phyloP scores from a whole-genome alignment of 2,329 filamentous ascomycete species.

The Plenodomus lindquistii region DNA sequence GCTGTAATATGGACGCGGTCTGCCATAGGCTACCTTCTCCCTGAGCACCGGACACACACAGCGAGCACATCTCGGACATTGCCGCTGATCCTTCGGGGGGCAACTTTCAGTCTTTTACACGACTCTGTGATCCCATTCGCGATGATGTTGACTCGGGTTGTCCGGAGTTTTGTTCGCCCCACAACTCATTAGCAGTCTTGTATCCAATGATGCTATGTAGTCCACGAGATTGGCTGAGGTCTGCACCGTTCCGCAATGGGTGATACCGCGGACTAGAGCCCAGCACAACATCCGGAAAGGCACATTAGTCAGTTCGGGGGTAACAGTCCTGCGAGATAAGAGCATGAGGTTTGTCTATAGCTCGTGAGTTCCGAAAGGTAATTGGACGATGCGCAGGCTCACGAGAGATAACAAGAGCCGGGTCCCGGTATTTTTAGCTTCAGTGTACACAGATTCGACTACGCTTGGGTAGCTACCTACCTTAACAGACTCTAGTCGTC shows the following conservation, averaged over 20 bases:
- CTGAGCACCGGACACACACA: neutral
- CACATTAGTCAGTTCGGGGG: neutral
- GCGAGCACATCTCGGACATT: neutral
- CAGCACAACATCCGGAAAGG: neutral
- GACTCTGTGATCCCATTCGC: neutral
- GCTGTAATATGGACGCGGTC: conserved; percentile 1
- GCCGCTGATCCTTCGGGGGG: neutral
- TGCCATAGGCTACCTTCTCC: neutral
- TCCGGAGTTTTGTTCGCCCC: neutral
- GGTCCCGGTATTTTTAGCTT: conserved; percentile 1
- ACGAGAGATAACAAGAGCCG: conserved; percentile 14
- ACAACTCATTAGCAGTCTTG: neutral
- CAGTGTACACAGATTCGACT: conserved; percentile 4
- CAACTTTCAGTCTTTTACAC: neutral
- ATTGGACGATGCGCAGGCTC: conserved; percentile 4
- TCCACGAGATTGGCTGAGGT: neutral
- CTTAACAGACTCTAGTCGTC: conserved; percentile 1
- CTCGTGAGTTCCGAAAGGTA: conserved; percentile 8
- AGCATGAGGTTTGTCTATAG: conserved; percentile 15
- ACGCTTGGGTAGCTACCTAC: conserved; percentile 6
- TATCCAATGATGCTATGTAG: neutral
- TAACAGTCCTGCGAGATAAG: conserved; percentile 1
- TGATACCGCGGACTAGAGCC: conserved; percentile 1
- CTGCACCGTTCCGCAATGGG: conserved; percentile 5
- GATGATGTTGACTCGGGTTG: neutral